phyloP scores from a whole-genome alignment of 139 green algal genomes.

The Tetradesmus obliquus region DNA sequence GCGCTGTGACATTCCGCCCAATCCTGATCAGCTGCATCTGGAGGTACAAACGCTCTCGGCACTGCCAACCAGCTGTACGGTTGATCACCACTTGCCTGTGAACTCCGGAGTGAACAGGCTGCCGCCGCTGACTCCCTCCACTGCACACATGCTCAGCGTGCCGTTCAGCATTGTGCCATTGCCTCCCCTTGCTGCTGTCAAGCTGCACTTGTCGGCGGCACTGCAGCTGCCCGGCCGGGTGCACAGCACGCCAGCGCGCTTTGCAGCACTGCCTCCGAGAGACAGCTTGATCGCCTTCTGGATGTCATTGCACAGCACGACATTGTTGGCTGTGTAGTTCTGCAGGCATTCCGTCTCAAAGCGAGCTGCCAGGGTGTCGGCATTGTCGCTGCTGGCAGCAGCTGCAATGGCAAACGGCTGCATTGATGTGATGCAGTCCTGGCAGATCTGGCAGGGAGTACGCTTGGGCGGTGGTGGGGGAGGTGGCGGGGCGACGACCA shows the following conservation, averaged over 20 bases:
- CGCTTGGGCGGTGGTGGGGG: neutral
- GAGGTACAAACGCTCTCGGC: no score
- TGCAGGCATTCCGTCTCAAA: neutral
- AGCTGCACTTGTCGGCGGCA: neutral
- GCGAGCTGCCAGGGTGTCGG: neutral
- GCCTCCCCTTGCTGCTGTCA: neutral
- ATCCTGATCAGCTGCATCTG: no score
- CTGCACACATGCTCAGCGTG: neutral
- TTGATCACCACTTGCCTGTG: neutral
- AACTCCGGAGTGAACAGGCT: neutral
- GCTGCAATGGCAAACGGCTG: neutral
- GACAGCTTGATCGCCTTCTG: neutral
- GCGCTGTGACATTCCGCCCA: no score
- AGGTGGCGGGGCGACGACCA: neutral
- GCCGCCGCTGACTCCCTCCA: neutral
- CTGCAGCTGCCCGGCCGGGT: neutral
- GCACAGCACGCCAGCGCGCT: neutral
- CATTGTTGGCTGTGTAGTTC: neutral
- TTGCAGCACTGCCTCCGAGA: neutral
- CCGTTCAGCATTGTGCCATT: neutral
- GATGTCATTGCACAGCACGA: neutral
- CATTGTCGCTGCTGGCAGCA: neutral
- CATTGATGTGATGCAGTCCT: neutral
- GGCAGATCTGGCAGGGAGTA: constrained; percentile 5
- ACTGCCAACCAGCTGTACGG: no score